Percentiles rank a stretch among this genome's conserved stretches.
These are phyloP conservation scores for Artemisia argyi DNA, from an alignment of 129 eudicot species.

Conservation along the genomic window DNA sequence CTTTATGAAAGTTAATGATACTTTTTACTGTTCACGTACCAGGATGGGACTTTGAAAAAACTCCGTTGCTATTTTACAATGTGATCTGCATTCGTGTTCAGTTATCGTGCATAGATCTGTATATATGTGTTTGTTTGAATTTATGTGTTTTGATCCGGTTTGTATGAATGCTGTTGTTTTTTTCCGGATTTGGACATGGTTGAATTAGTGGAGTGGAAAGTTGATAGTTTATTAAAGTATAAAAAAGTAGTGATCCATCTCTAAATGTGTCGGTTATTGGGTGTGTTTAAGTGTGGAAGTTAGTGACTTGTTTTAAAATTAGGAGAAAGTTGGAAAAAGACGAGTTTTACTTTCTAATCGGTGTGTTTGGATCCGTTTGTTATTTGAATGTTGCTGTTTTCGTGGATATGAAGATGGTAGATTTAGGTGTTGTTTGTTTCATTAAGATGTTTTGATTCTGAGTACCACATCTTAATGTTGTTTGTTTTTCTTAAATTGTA, in stretches of 20 bases:
- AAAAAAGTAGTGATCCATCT: slow-evolving; percentile 19
- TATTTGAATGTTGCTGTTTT: no score
- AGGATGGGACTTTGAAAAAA: no score
- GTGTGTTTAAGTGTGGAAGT: neutral
- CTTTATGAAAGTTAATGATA: neutral
- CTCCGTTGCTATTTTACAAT: no score
- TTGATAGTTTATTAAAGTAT: neutral
- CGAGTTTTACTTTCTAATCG: neutral
- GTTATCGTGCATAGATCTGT: slow-evolving; percentile 20
- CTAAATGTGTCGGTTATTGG: neutral
- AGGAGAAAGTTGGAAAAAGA: neutral
- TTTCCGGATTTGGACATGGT: neutral
- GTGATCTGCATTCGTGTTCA: neutral
- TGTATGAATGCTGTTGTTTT: neutral
- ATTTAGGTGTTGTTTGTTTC: neutral
- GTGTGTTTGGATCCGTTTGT: slow-evolving; percentile 20
- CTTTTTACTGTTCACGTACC: no score
- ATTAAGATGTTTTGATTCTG: no score
- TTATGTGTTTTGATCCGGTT: slow-evolving; percentile 4
- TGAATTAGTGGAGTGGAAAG: neutral
- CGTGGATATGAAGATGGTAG: slow-evolving; percentile 14
- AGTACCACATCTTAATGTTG: no score
- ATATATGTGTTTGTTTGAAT: neutral
- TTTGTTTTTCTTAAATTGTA: no score
- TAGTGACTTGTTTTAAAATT: neutral